A percentile compares a stretch with the other conserved stretches of the same genome.
These are phyloP conservation scores for Annona squamosa DNA, from an alignment of 164 flowering plant species.

Conservation along the genomic window DNA sequence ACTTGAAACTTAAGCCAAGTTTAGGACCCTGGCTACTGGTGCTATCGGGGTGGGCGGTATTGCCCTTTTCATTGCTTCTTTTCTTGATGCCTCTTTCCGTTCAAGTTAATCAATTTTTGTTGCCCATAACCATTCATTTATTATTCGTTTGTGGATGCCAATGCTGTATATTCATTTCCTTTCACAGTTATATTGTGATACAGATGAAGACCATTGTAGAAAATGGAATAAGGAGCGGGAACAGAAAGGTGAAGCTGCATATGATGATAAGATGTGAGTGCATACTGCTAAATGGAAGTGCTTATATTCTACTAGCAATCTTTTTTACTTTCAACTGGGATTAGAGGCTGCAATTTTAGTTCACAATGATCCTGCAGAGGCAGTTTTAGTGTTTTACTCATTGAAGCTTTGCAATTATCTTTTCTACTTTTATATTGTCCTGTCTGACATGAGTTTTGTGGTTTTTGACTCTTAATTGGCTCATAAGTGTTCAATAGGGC, in stretches of 20 bases:
- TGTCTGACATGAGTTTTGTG: neutral
- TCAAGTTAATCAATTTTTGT: neutral
- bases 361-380: neutral
- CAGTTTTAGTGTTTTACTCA: neutral
- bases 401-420: neutral
- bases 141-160: neutral
- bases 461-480: neutral
- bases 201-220: constrained; percentile 52
- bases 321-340: neutral
- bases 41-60: no score
- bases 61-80: neutral
- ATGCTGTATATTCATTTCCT: constrained; percentile 6
- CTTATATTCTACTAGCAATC: neutral
- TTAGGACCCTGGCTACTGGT: no score
- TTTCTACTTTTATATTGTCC: no score
- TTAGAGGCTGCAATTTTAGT: neutral
- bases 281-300: neutral
- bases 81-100: neutral
- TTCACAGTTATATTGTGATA: constrained; percentile 54
- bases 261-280: constrained; percentile 53
- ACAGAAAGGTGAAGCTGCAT: constrained; percentile 47
- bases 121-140: neutral
- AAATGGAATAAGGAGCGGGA: constrained; percentile 72
- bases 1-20: no score
- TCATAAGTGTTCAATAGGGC: neutral